phyloP scores from a whole-genome alignment of 2,329 filamentous ascomycete species.

The Hypoxylon sp. region DNA sequence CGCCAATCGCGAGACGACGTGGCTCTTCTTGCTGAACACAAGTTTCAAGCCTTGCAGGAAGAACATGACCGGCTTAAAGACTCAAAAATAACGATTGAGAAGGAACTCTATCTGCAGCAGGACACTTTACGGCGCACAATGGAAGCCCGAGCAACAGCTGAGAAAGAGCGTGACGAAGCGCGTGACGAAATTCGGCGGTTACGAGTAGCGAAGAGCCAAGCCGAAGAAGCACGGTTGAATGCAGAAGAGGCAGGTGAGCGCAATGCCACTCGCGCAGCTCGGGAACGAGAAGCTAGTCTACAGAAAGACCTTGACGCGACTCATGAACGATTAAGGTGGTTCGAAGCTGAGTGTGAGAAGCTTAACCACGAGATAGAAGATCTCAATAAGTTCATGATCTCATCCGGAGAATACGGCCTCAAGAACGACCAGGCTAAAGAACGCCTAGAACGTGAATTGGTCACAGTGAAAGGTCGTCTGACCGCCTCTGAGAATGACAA shows the following conservation, averaged over 20 bases:
- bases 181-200: slow-evolving; percentile 87
- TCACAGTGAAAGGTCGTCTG: slow-evolving; percentile 90
- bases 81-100: slow-evolving; percentile 96
- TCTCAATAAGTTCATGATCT: slow-evolving; percentile 87
- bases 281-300: slow-evolving; percentile 83
- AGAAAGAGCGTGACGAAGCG: slow-evolving; percentile 90
- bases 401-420: slow-evolving; percentile 89
- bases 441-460: slow-evolving; percentile 89
- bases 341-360: slow-evolving; percentile 83
- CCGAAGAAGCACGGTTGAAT: slow-evolving; percentile 87
- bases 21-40: slow-evolving; percentile 90
- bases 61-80: slow-evolving; percentile 91
- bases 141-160: slow-evolving; percentile 83
- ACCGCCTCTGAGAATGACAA: slow-evolving; percentile 97
- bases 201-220: slow-evolving; percentile 84
- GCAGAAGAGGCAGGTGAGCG: slow-evolving; percentile 86
- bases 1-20: slow-evolving; percentile 95
- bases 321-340: slow-evolving; percentile 80
- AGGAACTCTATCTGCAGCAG: slow-evolving; percentile 96
- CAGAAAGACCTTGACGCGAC: slow-evolving; percentile 86
- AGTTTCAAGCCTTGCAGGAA: slow-evolving; percentile 83
- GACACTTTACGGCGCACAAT: slow-evolving; percentile 89
- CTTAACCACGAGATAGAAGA: slow-evolving; percentile 86
- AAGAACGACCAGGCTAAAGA: slow-evolving; percentile 96
- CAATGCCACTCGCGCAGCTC: slow-evolving; percentile 81